Evolutionary conservation across 2,329 filamentous ascomycete species (phyloP), one percentile per base, ranked within the genome.

Genomic region (Pseudocercospora musae): DNA sequence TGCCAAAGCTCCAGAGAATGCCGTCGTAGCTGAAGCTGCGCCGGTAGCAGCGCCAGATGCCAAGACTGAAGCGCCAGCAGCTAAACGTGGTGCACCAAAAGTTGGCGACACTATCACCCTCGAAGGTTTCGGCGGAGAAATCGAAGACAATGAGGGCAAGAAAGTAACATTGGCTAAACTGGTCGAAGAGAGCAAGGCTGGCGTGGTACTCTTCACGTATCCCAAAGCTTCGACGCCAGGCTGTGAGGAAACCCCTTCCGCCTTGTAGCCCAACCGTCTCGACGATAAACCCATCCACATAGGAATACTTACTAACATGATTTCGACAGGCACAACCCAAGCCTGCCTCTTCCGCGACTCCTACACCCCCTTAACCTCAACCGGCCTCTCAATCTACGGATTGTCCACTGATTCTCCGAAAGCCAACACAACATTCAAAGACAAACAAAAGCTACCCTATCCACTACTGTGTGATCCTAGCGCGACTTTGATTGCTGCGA

Each of bases 161-260:
- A 90, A 89, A 79, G 92, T 89, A 5, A 92, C 87, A 1, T 81
- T 99, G 62, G 89, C 91, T 79, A 82, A 87, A 70, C 86, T 99
- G 23, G 84, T 97, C 54, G 89, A 92, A 57, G 85, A 89, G 73
- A 96, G 92, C 84, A 88, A 91, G 79, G 83, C 85, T 37, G 95
- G 94, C 25, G 89, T 98, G 48, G 91, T 96, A 33, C 80, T 98
- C 29, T 97, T 99, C 77, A 97, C 93, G 31, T 98, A 98, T 75
- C 95, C 95, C 62, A 96, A 90, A 79, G 95, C 95, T 11, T 95
- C 90, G 27, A 99, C 95, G 21, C 91, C 92, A 40, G 94, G 94
- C 66, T 98, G 94, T n/a, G n/a, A n/a, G n/a, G n/a, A n/a, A n/a
- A n/a, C n/a, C n/a, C n/a, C n/a, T n/a, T n/a, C n/a, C n/a, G n/a